Evolutionary conservation across 1,139 yeast species (phyloP), one percentile per base, ranked within the genome.

Genomic region (Pichia sp.): DNA sequence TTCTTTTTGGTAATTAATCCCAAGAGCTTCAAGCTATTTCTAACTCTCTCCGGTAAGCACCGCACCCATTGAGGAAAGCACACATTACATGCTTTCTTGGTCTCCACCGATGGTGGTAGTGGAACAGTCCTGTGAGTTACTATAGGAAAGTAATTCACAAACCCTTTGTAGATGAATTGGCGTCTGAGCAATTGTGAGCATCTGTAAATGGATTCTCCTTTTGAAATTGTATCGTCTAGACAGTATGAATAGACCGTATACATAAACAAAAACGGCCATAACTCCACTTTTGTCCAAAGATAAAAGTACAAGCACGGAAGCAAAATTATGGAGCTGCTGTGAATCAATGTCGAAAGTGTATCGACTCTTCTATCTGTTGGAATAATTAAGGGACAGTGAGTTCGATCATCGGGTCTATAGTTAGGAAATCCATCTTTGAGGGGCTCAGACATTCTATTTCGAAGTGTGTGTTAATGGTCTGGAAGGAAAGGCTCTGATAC

Each of bases 121-220:
- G 79, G 84, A 12, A 67, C 69, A 0, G 88, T 69, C 53, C 81
- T 84, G 58, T 79, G 81, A n/a, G 86, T 64, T 2, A 62, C 60
- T 16, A 91, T 74, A 0, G 98, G 97, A 59, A 83, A 91, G 59
- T 87, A 91, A 34, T 70, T 65, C 26, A 79, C 79, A 56, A 82
- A 86, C 63, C 77, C 73, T 39, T 68, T 72, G 91, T 94, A 88
- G 17, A 84, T 51, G 8, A 63, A 55, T 30, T 74, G 54, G 28
- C 73, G 69, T 46, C 84, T 69, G 54, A 84, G 66, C 65, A 74
- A 66, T 3, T 62, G 58, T 2, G 85, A 75, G 27, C 69, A 66
- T 28, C 94, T 59, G 41, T 69, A 63, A 3, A 73, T 69, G 1
- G 75, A 82, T 21, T 71, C 68, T 1, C 97, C 96, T 49, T 83